These are phyloP conservation scores for Pythium diclinum DNA, from an alignment of 352 stramenopile species.

Conservation along the genomic window DNA sequence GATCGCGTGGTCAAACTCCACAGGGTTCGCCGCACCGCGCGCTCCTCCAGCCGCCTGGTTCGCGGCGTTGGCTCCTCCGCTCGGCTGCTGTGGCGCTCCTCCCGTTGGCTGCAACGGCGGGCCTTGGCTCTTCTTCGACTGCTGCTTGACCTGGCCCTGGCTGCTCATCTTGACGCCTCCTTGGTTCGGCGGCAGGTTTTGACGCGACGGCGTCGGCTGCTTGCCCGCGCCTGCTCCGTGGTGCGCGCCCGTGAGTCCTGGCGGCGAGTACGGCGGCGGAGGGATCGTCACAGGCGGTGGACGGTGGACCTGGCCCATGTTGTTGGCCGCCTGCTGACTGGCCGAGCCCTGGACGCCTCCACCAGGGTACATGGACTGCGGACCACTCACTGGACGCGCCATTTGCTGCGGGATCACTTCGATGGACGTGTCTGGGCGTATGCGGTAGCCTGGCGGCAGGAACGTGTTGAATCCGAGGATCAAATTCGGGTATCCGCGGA, in stretches of 20 bases:
- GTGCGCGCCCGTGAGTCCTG: slow-evolving; percentile 38
- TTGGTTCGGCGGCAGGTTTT: slow-evolving; percentile 37
- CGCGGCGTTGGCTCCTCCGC: background rate
- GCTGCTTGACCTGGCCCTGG: slow-evolving; percentile 35
- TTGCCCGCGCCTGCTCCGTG: slow-evolving; percentile 21
- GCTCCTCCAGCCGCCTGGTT: slow-evolving; percentile 4
- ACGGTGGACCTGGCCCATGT: slow-evolving; percentile 44
- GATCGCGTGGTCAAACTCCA: slow-evolving; percentile 99
- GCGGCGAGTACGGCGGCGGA: slow-evolving; percentile 53
- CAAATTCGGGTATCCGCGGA: slow-evolving; percentile 97
- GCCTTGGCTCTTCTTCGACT: slow-evolving; percentile 51
- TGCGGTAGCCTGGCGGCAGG: slow-evolving; percentile 92
- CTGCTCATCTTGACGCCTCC: slow-evolving; percentile 29
- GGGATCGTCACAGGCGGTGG: slow-evolving; percentile 72
- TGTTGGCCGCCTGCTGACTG: slow-evolving; percentile 31
- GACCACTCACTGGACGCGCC: slow-evolving; percentile 30
- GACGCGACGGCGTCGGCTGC: slow-evolving; percentile 51
- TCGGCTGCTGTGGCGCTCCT: background rate
- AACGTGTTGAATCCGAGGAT: slow-evolving; percentile 99
- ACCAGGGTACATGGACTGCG: slow-evolving; percentile 32
- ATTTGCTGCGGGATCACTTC: slow-evolving; percentile 75
- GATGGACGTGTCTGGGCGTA: slow-evolving; percentile 80
- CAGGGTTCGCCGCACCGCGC: slow-evolving; percentile 75
- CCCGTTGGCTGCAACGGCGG: slow-evolving; percentile 27
- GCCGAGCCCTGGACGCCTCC: slow-evolving; percentile 9